Evolutionary conservation across 2,329 filamentous ascomycete genomes (phyloP).

Genomic region (Stromatinia cepivora): DNA sequence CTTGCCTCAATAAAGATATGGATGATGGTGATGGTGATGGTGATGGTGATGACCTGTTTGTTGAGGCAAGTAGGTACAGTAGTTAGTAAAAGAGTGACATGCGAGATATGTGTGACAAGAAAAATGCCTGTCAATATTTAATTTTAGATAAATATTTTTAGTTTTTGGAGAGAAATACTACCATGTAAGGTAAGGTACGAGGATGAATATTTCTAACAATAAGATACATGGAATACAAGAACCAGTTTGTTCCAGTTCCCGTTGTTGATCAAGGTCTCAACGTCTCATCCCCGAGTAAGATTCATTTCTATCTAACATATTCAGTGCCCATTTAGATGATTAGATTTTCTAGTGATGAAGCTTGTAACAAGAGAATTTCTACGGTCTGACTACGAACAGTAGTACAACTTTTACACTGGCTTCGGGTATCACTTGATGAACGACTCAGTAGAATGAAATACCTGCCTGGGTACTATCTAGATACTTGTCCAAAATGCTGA

Average conservation of each 20-base stretch:
- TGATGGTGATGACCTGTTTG: background rate
- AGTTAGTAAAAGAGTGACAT: background rate
- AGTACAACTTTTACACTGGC: background rate
- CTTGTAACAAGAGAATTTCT: background rate
- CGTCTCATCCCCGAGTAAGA: conserved; percentile 10
- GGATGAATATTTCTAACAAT: background rate
- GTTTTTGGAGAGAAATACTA: background rate
- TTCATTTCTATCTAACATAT: background rate
- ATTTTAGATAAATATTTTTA: background rate
- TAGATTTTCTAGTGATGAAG: background rate
- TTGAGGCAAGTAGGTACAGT: background rate
- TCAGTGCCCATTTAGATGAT: background rate
- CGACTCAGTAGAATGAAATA: background rate
- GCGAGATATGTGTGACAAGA: background rate
- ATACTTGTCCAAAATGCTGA: background rate
- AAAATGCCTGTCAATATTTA: background rate
- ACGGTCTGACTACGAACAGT: background rate
- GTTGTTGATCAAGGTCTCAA: conserved; percentile 11
- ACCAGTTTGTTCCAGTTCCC: conserved; percentile 4
- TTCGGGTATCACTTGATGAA: background rate
- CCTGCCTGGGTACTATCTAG: background rate
- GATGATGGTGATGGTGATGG: background rate
- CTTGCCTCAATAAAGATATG: background rate
- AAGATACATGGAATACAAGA: background rate
- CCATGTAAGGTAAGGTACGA: background rate